Base-by-base conservation (phyloP, 345 rosid species). In the Ricinus communis region DNA sequence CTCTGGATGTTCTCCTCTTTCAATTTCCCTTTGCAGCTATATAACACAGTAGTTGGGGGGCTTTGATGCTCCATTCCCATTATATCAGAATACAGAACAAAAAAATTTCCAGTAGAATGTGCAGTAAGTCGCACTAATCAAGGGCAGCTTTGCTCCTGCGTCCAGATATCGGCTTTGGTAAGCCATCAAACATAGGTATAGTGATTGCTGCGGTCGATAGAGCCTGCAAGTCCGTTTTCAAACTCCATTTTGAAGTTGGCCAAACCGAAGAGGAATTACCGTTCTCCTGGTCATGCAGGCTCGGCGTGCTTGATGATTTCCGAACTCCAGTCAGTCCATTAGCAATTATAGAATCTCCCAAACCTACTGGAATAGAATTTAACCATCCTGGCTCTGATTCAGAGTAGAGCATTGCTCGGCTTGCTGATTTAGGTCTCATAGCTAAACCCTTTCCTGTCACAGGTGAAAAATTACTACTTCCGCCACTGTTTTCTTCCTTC, bases 231-330 rank as follows among this genome's bases (percentile, higher is more conserved):
- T 91, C 97, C 7, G 87, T 77, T 73, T 81, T 91, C 81, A 89
- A 66, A 45, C 73, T 84, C 94, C 96, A 77, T 30, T 76, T 90
- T 5, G 93, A 69, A 18, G 87, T 69, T 31, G 85, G 75, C 93
- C 93, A 78, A 27, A 83, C 36, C 28, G 87, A 76, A 25, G 80
- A 78, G 47, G 70, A 62, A 61, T 70, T 66, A 60, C 73, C 76
- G 43, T 63, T 73, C 3, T 82, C 88, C 54, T 79, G 80, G 57
- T 92, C 93, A 65, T 84, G 93, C 68, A 95, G 80, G 72, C 84
- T 85, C 5, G 97, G 80, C 19, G 92, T 85, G 79, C 99, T 92
- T 65, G 88, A 82, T 13, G 94, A 95, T 76, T 89, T 95, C 79
- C 87, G 89, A 69, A 90, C 85, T 50, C 79, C 85, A 9, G 47